A percentile compares a stretch with the other conserved stretches of the same genome.
These are phyloP conservation scores for Leccinum disarticulatum DNA, from an alignment of 768 basidiomycete genomes.

Conservation along the genomic window DNA sequence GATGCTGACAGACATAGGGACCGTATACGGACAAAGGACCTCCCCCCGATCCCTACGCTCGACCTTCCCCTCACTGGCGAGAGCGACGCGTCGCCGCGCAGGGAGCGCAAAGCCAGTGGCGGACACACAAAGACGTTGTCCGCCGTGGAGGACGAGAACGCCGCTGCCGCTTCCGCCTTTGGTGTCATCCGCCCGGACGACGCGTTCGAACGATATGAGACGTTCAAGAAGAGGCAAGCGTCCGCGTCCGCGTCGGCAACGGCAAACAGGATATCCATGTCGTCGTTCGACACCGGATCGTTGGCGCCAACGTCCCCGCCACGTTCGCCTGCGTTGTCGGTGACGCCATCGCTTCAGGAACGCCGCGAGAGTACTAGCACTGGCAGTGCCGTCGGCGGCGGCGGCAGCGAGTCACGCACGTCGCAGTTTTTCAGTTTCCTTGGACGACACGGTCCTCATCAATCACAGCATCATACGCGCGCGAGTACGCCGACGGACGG, in stretches of 20 bases:
- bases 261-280: conserved; percentile 57
- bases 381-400: background rate
- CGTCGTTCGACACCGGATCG: conserved; percentile 51
- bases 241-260: conserved; percentile 1
- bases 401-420: conserved; percentile 34
- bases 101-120: background rate
- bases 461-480: conserved; percentile 17
- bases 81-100: conserved; percentile 5
- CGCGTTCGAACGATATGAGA: conserved; percentile 87
- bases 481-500: conserved; percentile 47
- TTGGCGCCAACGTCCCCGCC: conserved; percentile 39
- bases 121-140: background rate
- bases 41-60: conserved; percentile 51
- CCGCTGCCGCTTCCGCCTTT: conserved; percentile 11
- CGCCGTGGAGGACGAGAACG: background rate
- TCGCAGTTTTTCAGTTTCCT: conserved; percentile 62
- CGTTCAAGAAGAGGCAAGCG: conserved; percentile 59
- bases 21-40: conserved; percentile 42
- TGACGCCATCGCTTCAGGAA: conserved; percentile 32
- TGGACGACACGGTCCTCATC: conserved; percentile 38
- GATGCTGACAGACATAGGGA: conserved; percentile 26
- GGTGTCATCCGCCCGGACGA: conserved; percentile 55
- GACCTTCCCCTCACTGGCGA: conserved; percentile 2
- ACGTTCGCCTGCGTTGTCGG: conserved; percentile 35
- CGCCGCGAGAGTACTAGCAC: conserved; percentile 13